Percentiles rank a stretch among this genome's conserved stretches.
Conservation (phyloP, 176 grass and related monocot species). For the Melocanna baccifera region DNA sequence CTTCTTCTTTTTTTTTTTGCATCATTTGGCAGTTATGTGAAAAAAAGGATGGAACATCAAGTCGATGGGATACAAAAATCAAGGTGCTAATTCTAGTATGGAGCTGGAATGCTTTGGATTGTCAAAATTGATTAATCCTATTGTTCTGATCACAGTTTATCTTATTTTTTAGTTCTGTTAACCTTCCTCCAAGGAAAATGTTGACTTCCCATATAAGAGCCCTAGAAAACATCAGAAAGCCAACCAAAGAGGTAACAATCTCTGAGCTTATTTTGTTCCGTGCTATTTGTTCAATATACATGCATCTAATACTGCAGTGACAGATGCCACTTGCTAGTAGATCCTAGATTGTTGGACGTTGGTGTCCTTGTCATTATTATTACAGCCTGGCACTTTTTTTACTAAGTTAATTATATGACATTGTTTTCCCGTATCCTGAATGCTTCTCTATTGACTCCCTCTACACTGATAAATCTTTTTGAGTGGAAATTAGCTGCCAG, state of each 20-base stretch:
- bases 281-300: constrained; percentile 6
- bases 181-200: constrained; percentile 56
- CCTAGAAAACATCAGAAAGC: constrained; percentile 32
- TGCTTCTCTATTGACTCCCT: neutral
- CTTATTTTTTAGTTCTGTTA: constrained; percentile 50
- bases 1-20: no score
- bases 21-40: constrained; percentile 19
- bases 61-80: constrained; percentile 44
- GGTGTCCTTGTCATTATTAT: neutral
- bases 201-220: constrained; percentile 33
- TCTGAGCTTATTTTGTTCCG: neutral
- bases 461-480: constrained; percentile 12
- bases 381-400: neutral
- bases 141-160: neutral
- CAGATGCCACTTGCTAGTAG: neutral
- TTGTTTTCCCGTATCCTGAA: neutral
- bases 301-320: neutral
- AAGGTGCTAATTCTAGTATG: constrained; percentile 50
- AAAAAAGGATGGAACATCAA: constrained; percentile 26
- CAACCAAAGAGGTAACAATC: constrained; percentile 51
- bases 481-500: neutral
- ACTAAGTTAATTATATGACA: neutral
- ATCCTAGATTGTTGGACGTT: neutral
- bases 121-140: constrained; percentile 20
- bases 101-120: constrained; percentile 23